Conservation (phyloP, 2,329 filamentous ascomycete species). For the Alternaria viburni region DNA sequence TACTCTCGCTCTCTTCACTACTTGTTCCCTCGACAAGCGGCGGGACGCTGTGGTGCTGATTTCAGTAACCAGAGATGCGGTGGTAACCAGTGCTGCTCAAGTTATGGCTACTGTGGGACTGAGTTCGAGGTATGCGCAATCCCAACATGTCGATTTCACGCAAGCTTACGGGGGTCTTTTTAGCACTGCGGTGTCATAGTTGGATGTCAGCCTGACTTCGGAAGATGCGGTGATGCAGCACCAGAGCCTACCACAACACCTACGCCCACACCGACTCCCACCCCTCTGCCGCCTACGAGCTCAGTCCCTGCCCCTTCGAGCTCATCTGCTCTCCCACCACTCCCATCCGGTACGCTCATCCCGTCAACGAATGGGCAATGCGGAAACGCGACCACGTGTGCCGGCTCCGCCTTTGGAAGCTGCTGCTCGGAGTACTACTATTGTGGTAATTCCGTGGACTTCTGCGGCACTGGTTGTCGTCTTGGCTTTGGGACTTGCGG, state of each 20-base stretch:
- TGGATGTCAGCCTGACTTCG: conserved; percentile 37
- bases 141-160: neutral
- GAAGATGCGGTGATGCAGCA: conserved; percentile 32
- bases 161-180: neutral
- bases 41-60: conserved; percentile 34
- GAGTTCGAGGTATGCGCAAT: conserved; percentile 18
- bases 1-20: conserved; percentile 17
- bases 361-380: conserved; percentile 36
- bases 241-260: conserved; percentile 14
- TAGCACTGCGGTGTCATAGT: conserved; percentile 27
- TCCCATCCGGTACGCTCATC: conserved; percentile 32
- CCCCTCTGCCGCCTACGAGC: conserved; percentile 23
- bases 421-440: conserved; percentile 39
- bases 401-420: conserved; percentile 28
- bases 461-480: conserved; percentile 38
- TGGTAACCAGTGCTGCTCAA: conserved; percentile 32
- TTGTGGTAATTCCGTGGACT: conserved; percentile 28
- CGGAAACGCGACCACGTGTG: conserved; percentile 39
- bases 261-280: conserved; percentile 23
- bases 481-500: conserved; percentile 31
- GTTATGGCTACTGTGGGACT: conserved; percentile 36
- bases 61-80: conserved; percentile 24
- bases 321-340: conserved; percentile 26
- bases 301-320: neutral
- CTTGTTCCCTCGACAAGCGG: conserved; percentile 24